phyloP scores from a whole-genome alignment of 768 basidiomycete species.

The Leccinum pellstonianum region DNA sequence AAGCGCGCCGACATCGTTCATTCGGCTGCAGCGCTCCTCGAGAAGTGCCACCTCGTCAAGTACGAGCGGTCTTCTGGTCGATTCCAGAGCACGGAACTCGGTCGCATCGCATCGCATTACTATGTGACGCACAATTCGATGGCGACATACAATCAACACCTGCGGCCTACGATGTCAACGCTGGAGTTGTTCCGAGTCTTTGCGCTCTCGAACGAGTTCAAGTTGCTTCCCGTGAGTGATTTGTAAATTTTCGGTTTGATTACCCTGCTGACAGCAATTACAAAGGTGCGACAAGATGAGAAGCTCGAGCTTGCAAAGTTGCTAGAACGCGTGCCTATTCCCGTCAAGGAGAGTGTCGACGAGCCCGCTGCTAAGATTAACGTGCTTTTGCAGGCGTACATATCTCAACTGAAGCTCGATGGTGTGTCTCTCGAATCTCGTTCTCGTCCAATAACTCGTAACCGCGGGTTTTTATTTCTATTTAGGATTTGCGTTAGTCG shows the following conservation, averaged over 20 bases:
- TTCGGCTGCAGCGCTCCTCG: constrained; percentile 88
- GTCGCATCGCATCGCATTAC: constrained; percentile 92
- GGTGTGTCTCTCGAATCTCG: constrained; percentile 38
- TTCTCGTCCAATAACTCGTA: neutral
- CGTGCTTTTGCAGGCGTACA: constrained; percentile 90
- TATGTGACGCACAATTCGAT: constrained; percentile 96
- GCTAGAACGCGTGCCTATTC: constrained; percentile 92
- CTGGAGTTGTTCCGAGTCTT: constrained; percentile 95
- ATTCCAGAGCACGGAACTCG: constrained; percentile 92
- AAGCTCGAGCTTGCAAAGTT: constrained; percentile 89
- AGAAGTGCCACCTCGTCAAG: constrained; percentile 92
- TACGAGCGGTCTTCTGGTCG: constrained; percentile 87
- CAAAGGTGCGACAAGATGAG: constrained; percentile 70
- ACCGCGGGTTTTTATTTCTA: too few relatives aligned
- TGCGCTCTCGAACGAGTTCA: constrained; percentile 94
- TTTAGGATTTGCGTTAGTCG: constrained; percentile 79
- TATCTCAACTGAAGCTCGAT: constrained; percentile 91
- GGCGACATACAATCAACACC: constrained; percentile 94
- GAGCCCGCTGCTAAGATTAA: constrained; percentile 98
- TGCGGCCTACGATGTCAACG: constrained; percentile 81
- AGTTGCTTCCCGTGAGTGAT: constrained; percentile 67
- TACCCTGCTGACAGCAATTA: neutral
- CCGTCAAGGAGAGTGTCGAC: constrained; percentile 94
- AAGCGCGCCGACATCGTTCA: constrained; percentile 94
- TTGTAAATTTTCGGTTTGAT: constrained; percentile 24